These are phyloP conservation scores for Tagetes erecta DNA, from an alignment of 129 eudicot genomes.

Conservation along the genomic window DNA sequence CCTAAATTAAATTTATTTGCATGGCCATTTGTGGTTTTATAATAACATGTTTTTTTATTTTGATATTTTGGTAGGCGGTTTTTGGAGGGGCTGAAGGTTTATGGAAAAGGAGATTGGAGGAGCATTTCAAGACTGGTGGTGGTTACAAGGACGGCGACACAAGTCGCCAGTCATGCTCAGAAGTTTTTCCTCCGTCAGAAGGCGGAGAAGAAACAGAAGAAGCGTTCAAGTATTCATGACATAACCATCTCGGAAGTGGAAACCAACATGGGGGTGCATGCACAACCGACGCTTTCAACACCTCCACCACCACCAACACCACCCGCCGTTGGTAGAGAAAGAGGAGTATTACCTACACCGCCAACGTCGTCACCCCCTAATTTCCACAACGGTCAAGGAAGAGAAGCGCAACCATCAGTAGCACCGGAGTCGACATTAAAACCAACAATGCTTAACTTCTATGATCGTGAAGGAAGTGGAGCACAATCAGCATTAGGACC, in stretches of 20 bases:
- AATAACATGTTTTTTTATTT: neutral
- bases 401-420: neutral
- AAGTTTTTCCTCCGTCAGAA: slow-evolving; percentile 14
- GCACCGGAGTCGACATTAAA: neutral
- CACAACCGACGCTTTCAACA: neutral
- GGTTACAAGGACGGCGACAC: slow-evolving; percentile 7
- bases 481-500: too few relatives aligned
- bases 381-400: neutral
- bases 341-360: neutral
- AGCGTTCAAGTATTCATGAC: slow-evolving; percentile 13
- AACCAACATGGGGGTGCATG: neutral
- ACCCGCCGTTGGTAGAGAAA: neutral
- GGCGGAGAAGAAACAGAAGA: neutral
- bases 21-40: too few relatives aligned
- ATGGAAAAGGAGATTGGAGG: slow-evolving; percentile 21
- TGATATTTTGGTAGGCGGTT: neutral
- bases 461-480: too few relatives aligned
- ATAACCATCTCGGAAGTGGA: neutral
- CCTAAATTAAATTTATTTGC: too few relatives aligned
- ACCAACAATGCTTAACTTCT: too few relatives aligned
- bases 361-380: neutral
- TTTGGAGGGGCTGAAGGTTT: neutral
- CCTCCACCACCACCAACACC: neutral
- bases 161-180: slow-evolving; percentile 16
- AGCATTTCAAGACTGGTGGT: slow-evolving; percentile 1